phyloP scores from a whole-genome alignment of 306 rosid genomes.

The Potentilla sterilis region DNA sequence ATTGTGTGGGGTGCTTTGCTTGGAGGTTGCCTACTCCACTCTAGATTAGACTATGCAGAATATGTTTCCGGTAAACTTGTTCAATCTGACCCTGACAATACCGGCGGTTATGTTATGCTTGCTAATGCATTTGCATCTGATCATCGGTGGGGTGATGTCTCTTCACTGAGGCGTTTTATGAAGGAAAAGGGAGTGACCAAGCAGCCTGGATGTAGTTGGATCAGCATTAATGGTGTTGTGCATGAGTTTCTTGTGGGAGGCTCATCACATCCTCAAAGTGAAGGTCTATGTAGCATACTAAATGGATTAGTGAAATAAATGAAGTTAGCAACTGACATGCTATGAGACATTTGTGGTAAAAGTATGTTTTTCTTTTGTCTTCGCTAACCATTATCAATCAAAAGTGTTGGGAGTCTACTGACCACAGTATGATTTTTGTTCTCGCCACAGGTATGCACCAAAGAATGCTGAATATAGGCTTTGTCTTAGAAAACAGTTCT shows the following conservation, averaged over 20 bases:
- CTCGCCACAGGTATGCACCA: conserved; percentile 61
- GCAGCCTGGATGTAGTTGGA: conserved; percentile 69
- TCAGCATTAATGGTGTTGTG: conserved; percentile 49
- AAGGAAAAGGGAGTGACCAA: conserved; percentile 53
- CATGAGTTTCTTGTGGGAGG: conserved; percentile 55
- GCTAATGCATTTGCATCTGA: conserved; percentile 59
- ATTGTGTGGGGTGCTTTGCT: conserved; percentile 69
- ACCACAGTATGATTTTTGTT: conserved; percentile 19
- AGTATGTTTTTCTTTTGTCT: not conserved
- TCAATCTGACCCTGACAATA: conserved; percentile 44
- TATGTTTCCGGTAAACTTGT: conserved; percentile 55
- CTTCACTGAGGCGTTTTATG: conserved; percentile 47
- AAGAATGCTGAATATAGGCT: conserved; percentile 90
- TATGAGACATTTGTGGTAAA: not conserved
- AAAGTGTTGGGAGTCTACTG: conserved; percentile 13
- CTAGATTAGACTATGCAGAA: conserved; percentile 48
- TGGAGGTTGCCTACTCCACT: conserved; percentile 59
- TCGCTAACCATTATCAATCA: conserved; percentile 1
- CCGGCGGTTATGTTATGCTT: conserved; percentile 59
- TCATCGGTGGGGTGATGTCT: conserved; percentile 46
- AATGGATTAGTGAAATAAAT: conserved; percentile 47
- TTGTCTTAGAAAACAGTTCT: conserved; percentile 66
- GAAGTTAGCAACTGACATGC: conserved; percentile 26
- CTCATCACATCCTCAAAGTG: conserved; percentile 41
- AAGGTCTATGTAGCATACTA: conserved; percentile 35